Evolutionary conservation across 805 yeast genomes (phyloP), one percentile per base, ranked within the genome.

Genomic region (Ogataea pini): DNA sequence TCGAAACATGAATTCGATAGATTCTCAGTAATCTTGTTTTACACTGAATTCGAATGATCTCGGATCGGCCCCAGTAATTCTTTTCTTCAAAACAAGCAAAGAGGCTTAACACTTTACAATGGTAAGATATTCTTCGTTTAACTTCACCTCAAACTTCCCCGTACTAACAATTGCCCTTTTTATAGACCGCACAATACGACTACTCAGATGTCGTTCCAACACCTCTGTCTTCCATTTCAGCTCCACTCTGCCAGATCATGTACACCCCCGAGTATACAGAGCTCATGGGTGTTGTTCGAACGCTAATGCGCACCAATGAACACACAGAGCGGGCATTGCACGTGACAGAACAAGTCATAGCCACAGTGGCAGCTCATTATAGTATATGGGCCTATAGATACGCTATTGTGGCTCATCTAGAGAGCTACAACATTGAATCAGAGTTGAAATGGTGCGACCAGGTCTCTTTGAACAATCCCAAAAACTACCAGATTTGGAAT

Each of bases 401-500:
- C 49, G 71, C 78, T 36, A 83, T 82, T 19, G 59, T 85, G 19
- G 57, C 61, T 19, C 55, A 67, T 25, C 52, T 83, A 1, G 37
- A 63, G 10, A 50, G 52, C n/a, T 42, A 36, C n/a, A 62, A 69
- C 33, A 58, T 80, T 24, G 58, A 69, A 12, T 68, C 72, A 13
- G 96, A 92, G 60, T 71, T 89, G 32, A 79, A 79, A 32, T 89
- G 96, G 96, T 76, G 89, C 53, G 94, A 88, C 58, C 73, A 73
- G 28, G 70, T 88, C 29, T 91, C 96, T 0, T 61, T 86, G 42
- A 82, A 77, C 10, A 85, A 86, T 64, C 86, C 91, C 34, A 94
- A 94, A 65, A 92, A 91, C 71, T 94, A 94, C 68, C 99, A 94
- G 66, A 85, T 92, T n/a, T 94, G 98, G 97, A 88, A 91, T 58